Conservation (phyloP, 768 basidiomycete species). For the Suillus subalutaceus region DNA sequence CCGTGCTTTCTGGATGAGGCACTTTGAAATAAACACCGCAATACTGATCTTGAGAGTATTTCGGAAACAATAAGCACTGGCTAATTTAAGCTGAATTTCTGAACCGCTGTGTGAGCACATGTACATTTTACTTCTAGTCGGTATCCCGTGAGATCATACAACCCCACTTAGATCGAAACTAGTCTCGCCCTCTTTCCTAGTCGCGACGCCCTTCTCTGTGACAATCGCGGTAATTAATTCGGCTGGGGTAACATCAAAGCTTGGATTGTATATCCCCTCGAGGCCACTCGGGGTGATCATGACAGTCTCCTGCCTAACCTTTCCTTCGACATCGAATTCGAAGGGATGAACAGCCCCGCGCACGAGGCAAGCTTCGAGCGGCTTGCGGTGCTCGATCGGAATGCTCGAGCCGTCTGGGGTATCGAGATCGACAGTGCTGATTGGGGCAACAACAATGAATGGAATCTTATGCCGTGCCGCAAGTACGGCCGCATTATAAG, state of each 20-base stretch:
- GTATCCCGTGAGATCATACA: background rate
- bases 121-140: background rate
- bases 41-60: background rate
- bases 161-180: conserved; percentile 63
- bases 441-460: conserved; percentile 92
- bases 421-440: conserved; percentile 88
- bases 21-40: background rate
- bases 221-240: conserved; percentile 93
- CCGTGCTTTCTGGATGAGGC: background rate
- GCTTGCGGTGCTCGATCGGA: conserved; percentile 90
- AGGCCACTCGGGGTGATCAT: conserved; percentile 77
- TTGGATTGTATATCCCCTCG: conserved; percentile 81
- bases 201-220: conserved; percentile 92
- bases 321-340: conserved; percentile 39
- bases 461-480: conserved; percentile 87
- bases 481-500: conserved; percentile 94
- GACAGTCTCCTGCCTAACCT: conserved; percentile 71
- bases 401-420: conserved; percentile 77
- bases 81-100: background rate
- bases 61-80: background rate
- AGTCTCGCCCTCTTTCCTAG: conserved; percentile 58
- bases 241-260: conserved; percentile 96
- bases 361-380: conserved; percentile 85
- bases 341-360: conserved; percentile 77
- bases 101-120: background rate